Evolutionary conservation across 2,329 filamentous ascomycete species (phyloP).

Genomic region (Didymella sp.): DNA sequence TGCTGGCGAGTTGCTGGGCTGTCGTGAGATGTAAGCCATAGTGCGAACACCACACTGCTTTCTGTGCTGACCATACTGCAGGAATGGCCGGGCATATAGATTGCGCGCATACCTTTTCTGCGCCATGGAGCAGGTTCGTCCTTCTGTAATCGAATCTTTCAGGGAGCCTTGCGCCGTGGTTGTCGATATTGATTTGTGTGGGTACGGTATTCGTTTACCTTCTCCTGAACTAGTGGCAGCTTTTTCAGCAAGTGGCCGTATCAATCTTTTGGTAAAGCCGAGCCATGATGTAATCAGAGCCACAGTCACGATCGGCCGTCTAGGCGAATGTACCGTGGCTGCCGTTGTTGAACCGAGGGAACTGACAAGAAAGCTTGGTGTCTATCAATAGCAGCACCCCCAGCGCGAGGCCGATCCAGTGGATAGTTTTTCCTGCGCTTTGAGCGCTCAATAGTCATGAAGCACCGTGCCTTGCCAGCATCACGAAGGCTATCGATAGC

Average conservation of each 20-base stretch:
- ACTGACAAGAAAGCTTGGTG: slow-evolving; percentile 17
- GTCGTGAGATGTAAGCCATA: slow-evolving; percentile 23
- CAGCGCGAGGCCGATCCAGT: neutral
- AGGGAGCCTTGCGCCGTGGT: slow-evolving; percentile 4
- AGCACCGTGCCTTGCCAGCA: neutral
- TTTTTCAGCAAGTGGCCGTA: slow-evolving; percentile 13
- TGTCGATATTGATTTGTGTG: slow-evolving; percentile 14
- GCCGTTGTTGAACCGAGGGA: slow-evolving; percentile 14
- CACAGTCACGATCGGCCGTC: slow-evolving; percentile 7
- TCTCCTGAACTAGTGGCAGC: slow-evolving; percentile 9
- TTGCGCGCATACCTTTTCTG: slow-evolving; percentile 8
- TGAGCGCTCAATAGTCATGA: slow-evolving; percentile 7
- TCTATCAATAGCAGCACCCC: slow-evolving; percentile 19
- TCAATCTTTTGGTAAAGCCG: neutral
- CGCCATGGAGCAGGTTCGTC: neutral
- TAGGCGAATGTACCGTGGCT: slow-evolving; percentile 15
- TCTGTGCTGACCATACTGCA: slow-evolving; percentile 2
- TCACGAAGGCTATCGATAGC: slow-evolving; percentile 1
- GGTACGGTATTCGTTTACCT: slow-evolving; percentile 8
- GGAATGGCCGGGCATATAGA: slow-evolving; percentile 4
- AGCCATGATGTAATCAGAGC: slow-evolving; percentile 23
- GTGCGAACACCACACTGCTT: slow-evolving; percentile 16
- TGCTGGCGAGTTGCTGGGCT: slow-evolving; percentile 25
- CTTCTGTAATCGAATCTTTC: neutral
- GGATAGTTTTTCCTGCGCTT: slow-evolving; percentile 4